Conservation (phyloP, 2,329 filamentous ascomycete species). For the Sporothrix luriei region DNA sequence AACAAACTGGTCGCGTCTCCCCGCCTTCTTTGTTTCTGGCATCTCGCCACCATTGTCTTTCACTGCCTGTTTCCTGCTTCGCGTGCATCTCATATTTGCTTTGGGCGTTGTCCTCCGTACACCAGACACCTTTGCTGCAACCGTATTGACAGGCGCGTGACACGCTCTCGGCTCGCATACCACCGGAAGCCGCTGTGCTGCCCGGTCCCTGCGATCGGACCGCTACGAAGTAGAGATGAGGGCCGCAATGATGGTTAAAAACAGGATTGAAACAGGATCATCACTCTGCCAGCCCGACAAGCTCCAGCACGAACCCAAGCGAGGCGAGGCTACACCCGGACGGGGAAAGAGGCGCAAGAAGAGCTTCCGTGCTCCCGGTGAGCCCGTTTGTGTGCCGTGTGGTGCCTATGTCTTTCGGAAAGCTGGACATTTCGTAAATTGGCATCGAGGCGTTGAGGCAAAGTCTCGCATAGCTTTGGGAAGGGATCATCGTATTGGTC, state of each 20-base stretch:
- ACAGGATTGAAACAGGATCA: background rate
- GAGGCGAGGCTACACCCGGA: conserved; percentile 18
- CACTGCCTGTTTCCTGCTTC: background rate
- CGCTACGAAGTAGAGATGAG: background rate
- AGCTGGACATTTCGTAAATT: background rate
- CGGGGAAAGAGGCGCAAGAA: conserved; percentile 16
- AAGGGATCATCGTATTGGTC: conserved; percentile 1
- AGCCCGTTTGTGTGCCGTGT: background rate
- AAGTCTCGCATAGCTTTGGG: conserved; percentile 5
- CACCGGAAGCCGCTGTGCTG: conserved; percentile 14
- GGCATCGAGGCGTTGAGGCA: conserved; percentile 3
- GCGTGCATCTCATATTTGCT: background rate
- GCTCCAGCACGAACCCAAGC: background rate
- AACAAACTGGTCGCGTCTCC: conserved; percentile 2
- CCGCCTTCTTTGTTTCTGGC: background rate
- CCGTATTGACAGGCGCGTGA: background rate
- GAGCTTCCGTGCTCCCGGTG: background rate
- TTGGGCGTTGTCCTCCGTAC: background rate
- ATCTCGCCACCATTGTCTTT: background rate
- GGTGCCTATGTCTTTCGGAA: background rate
- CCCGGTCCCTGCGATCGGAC: conserved; percentile 11
- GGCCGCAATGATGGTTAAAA: background rate
- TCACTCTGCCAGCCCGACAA: conserved; percentile 3
- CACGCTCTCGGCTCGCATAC: background rate
- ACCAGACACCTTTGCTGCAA: background rate